Conservation (phyloP, 495 filamentous ascomycete genomes). For the Talaromyces borbonicus region DNA sequence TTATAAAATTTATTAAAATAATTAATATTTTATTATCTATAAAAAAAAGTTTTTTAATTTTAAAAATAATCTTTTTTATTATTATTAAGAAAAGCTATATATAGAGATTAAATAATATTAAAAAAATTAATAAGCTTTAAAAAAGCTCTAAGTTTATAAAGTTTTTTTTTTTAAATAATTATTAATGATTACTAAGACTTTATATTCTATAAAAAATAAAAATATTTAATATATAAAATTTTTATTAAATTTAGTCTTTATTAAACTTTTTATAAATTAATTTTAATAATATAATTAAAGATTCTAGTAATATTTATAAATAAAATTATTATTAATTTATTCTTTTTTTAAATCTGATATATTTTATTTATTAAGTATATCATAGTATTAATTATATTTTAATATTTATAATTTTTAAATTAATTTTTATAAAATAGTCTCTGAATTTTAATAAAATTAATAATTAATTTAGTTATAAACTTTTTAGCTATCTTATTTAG, state of each 20-base stretch:
- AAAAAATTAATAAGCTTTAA: neutral
- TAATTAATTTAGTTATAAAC: neutral
- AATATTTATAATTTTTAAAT: neutral
- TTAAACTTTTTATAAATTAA: neutral
- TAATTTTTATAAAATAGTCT: neutral
- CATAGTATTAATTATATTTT: neutral
- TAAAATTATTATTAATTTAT: neutral
- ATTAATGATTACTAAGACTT: neutral
- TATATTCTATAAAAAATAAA: neutral
- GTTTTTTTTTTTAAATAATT: neutral
- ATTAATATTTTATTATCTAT: neutral
- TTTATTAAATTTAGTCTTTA: neutral
- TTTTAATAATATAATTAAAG: neutral
- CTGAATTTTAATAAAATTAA: neutral
- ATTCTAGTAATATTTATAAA: neutral
- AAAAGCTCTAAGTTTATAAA: neutral
- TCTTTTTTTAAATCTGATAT: neutral
- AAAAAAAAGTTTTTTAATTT: neutral
- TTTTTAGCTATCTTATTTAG: neutral
- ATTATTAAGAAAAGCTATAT: neutral
- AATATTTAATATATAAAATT: neutral
- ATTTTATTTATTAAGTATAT: neutral
- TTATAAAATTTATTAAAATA: neutral
- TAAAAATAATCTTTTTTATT: neutral
- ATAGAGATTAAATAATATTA: neutral